Evolutionary conservation across 257 asterid genomes (phyloP).

Genomic region (Paraleonurus japonicus): DNA sequence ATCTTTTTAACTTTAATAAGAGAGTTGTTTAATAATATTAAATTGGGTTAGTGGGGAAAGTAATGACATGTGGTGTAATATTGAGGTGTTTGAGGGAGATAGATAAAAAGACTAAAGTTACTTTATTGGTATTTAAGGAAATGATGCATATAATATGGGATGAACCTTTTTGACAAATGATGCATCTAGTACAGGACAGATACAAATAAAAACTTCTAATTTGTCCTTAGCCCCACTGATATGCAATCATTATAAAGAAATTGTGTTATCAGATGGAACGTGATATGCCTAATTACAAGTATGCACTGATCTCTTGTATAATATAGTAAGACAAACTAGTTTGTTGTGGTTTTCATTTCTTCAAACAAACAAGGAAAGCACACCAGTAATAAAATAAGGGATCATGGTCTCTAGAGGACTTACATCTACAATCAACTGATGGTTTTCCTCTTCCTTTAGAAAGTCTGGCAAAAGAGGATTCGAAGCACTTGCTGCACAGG

Average conservation of each 20-base stretch:
- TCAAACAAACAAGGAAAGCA: background rate
- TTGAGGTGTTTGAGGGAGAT: too few species aligned
- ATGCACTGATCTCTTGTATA: background rate
- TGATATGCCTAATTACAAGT: background rate
- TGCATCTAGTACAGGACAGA: too few species aligned
- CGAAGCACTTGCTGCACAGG: slow-evolving; percentile 41
- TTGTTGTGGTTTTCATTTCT: background rate
- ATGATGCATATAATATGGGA: too few species aligned
- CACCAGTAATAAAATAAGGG: slow-evolving; percentile 2
- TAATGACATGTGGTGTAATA: too few species aligned
- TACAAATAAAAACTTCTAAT: background rate
- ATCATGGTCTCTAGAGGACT: slow-evolving; percentile 25
- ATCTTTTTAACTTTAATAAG: too few species aligned
- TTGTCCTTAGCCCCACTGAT: background rate
- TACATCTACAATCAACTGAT: slow-evolving; percentile 64
- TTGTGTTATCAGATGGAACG: background rate
- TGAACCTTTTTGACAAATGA: too few species aligned
- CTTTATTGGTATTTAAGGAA: too few species aligned
- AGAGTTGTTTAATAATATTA: too few species aligned
- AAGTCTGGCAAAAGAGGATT: slow-evolving; percentile 78
- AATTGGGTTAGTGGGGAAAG: too few species aligned
- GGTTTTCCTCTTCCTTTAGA: slow-evolving; percentile 64
- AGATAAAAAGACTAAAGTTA: too few species aligned
- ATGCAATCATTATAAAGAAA: background rate
- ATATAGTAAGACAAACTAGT: slow-evolving; percentile 2